Evolutionary conservation across 352 stramenopile genomes (phyloP), one percentile per base, ranked within the genome.

Genomic region (Globisporangium ultimum): DNA sequence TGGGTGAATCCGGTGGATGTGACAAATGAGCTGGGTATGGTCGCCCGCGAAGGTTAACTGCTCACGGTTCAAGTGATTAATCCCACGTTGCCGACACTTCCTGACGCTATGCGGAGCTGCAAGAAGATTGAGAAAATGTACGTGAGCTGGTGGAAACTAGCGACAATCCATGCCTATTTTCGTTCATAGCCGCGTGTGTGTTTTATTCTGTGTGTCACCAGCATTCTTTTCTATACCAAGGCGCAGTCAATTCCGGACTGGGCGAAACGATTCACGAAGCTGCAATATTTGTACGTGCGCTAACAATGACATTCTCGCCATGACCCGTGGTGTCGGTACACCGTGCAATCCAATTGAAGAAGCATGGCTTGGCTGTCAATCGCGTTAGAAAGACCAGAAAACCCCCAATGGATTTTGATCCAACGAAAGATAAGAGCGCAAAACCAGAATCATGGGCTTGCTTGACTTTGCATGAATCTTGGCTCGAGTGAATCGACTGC

Each of bases 11-110:
- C 73, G 1, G 53, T 66, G 11, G 69, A 83, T 28, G 64, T 59
- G 7, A 70, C 63, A 0, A 51, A 57, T 2, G 63, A 67, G 21
- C 55, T 83, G 7, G 47, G 58, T 3, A 53, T 66, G 11, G 46
- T 83, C 3, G 66, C 71, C 0, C 55, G 66, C 15, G 62, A 68
- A 3, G 73, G 71, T 0, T 58, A 86, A 14, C 50, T 86, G 2
- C 68, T 67, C 13, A 71, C 70, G 14, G 55, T 86, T 14, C 69
- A 81, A 50, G 67, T 86, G 34, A 70, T 80, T 21, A 86, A 86
- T 24, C 68, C 56, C 3, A 63, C 63, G 18, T 20, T 86, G 0
- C 55, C 72, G 14, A 60, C 59, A 21, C n/a, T 84, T 12, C 77
- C 72, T 6, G 66, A 70, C 5, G 48, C 64, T 14, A 61, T 86